phyloP scores from a whole-genome alignment of 805 yeast species.

The Scheffersomyces coipomensis region DNA sequence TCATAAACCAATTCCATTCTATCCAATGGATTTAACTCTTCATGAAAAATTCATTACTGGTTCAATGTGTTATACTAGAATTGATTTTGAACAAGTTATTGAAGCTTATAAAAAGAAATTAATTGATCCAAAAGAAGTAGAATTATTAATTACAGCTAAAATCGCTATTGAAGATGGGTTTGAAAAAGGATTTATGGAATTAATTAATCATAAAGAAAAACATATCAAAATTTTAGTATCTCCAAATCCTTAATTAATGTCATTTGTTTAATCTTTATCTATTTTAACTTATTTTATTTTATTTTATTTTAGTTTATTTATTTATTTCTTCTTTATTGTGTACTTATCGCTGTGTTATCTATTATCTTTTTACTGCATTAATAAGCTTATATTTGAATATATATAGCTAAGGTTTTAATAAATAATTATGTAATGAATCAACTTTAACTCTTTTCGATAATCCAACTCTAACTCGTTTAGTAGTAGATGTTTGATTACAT shows the following conservation, averaged over 20 bases:
- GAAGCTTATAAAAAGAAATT: slow-evolving; percentile 13
- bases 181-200: slow-evolving; percentile 50
- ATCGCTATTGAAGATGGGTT: slow-evolving; percentile 49
- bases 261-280: background rate
- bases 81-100: slow-evolving; percentile 57
- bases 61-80: slow-evolving; percentile 57
- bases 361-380: no score
- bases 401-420: no score
- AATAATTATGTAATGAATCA: slow-evolving; percentile 22
- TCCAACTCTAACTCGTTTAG: slow-evolving; percentile 19
- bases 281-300: no score
- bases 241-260: slow-evolving; percentile 23
- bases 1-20: slow-evolving; percentile 43
- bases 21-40: slow-evolving; percentile 54
- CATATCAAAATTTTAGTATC: slow-evolving; percentile 54
- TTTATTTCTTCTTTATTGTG: no score
- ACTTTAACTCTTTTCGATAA: slow-evolving; percentile 20
- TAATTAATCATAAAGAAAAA: slow-evolving; percentile 50
- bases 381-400: no score
- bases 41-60: slow-evolving; percentile 56
- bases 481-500: slow-evolving; percentile 11
- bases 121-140: slow-evolving; percentile 36
- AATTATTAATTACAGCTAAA: slow-evolving; percentile 52
- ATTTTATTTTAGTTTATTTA: no score
- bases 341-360: no score